phyloP scores from a whole-genome alignment of 2,329 filamentous ascomycete species.

The Colletotrichum ledebouriae region DNA sequence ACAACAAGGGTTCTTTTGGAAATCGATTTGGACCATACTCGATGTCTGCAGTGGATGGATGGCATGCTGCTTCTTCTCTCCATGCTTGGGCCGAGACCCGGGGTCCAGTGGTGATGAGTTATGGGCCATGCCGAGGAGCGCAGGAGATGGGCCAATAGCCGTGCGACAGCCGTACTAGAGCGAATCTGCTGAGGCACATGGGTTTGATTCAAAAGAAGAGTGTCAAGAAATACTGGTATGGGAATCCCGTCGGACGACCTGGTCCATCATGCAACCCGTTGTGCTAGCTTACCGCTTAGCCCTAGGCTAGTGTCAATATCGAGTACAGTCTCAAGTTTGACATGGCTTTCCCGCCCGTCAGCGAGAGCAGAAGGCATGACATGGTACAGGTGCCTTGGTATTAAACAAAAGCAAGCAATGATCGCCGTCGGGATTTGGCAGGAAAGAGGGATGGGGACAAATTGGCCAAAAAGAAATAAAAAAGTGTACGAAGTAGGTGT shows the following conservation, averaged over 20 bases:
- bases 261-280: conserved; percentile 11
- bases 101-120: conserved; percentile 2
- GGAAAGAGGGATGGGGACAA: background rate
- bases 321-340: conserved; percentile 9
- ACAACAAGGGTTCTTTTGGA: too few relatives aligned
- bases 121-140: background rate
- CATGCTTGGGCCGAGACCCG: conserved; percentile 5
- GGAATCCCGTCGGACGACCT: background rate
- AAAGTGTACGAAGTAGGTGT: too few relatives aligned
- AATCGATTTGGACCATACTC: too few relatives aligned
- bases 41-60: background rate
- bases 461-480: background rate
- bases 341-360: background rate
- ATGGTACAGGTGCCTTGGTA: background rate
- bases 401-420: conserved; percentile 20
- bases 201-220: conserved; percentile 1
- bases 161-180: background rate
- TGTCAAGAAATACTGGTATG: background rate
- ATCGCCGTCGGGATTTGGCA: background rate
- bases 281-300: background rate
- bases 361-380: conserved; percentile 3
- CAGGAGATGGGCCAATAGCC: conserved; percentile 5
- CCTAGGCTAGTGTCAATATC: conserved; percentile 8
- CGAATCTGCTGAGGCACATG: conserved; percentile 8
- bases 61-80: background rate